Percentiles rank a stretch among this genome's conserved stretches.
phyloP scores from a whole-genome alignment of 1,139 yeast species.

The Yarrowia galli region DNA sequence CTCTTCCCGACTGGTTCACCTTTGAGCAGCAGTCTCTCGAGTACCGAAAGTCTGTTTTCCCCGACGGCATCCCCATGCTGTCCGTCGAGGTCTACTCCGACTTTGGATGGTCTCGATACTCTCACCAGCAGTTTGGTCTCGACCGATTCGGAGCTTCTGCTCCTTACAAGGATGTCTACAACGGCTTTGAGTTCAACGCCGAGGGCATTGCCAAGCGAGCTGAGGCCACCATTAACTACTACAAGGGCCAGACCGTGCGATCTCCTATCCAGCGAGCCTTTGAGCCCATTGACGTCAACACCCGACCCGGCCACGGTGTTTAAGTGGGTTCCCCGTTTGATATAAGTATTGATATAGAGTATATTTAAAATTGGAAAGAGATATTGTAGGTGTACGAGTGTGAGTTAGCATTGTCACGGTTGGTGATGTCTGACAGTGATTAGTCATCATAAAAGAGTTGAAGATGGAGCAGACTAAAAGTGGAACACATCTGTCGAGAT shows the following conservation, averaged over 20 bases:
- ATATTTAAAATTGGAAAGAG: conserved; percentile 22
- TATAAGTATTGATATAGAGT: conserved; percentile 28
- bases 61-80: conserved; percentile 92
- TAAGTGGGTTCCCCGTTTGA: conserved; percentile 2
- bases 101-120: conserved; percentile 92
- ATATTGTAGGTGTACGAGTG: too few relatives aligned
- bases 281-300: conserved; percentile 37
- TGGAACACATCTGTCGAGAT: too few relatives aligned
- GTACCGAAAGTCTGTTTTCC: conserved; percentile 85
- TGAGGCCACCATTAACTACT: conserved; percentile 77
- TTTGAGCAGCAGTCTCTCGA: conserved; percentile 83
- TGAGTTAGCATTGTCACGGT: too few relatives aligned
- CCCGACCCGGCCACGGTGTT: conserved; percentile 37
- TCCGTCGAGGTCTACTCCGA: conserved; percentile 95
- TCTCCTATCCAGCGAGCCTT: conserved; percentile 89
- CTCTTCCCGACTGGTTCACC: conserved; percentile 91
- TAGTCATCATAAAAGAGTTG: too few relatives aligned
- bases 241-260: conserved; percentile 72
- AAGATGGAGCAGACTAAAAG: too few relatives aligned
- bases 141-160: conserved; percentile 98
- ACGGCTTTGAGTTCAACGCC: conserved; percentile 87
- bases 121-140: conserved; percentile 96
- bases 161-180: conserved; percentile 82
- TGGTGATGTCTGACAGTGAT: too few relatives aligned
- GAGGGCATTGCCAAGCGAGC: conserved; percentile 94